Evolutionary conservation across 2,329 filamentous ascomycete genomes (phyloP), one percentile per base, ranked within the genome.

Genomic region (Emergomyces africanus): DNA sequence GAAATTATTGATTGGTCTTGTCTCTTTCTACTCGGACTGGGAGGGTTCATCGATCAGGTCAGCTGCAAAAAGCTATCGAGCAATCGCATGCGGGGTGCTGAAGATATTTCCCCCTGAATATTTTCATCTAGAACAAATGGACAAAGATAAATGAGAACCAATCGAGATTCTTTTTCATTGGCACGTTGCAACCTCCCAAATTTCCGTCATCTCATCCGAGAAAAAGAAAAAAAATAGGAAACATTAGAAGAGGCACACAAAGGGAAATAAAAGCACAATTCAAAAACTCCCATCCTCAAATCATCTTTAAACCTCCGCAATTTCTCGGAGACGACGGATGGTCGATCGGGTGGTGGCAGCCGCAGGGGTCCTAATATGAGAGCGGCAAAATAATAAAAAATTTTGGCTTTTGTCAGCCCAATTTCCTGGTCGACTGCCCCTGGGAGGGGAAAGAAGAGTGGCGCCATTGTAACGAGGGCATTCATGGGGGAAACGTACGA

Each of bases 321-420:
- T 95, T 82, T 96, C 91, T 77, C 91, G 88, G 81, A 96, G 84
- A 85, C 91, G 88, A 81, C 91, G 89, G 80, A 96, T 90, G 72
- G 91, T 96, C 71, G 91, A 96, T 79, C 91, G 86, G 79, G 91
- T 95, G 72, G 91, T 90, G 72, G 90, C 90, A 67, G 91, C 91
- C 72, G 91, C 91, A 67, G 91, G 89, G 71, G 91, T 96, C 68
- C 90, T 95, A 28, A 28, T 48, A 70, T 69, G 61, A 41, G 57
- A 51, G 28, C 37, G 48, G 50, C 15, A 30, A 6, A 44, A 20
- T n/a, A 35, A 14, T 20, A 54, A 57, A 42, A 25, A 42, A 14
- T 6, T n/a, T n/a, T 37, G 35, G 39, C 3, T n/a, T 20, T 54
- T 39, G 65, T 73, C 67, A 73, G 69, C 61, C 39, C 59, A 57